Base-by-base conservation (phyloP, 2,329 filamentous ascomycete genomes). In the Teratosphaeria zuluensis region DNA sequence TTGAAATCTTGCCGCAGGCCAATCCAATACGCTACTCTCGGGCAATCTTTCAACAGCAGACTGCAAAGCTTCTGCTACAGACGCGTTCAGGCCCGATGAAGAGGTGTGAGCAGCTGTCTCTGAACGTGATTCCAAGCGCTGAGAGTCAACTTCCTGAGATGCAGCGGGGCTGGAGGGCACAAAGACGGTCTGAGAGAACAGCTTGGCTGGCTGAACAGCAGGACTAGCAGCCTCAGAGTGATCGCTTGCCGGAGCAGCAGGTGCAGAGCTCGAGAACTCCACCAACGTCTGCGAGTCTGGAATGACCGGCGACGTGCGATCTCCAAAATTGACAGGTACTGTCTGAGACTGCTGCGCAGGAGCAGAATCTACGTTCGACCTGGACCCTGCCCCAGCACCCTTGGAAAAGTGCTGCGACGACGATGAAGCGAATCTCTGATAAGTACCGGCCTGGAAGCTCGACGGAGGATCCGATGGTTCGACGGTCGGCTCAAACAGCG, bases 401-500 rank as follows among this genome's bases (percentile, higher is more conserved):
- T 24, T 31, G 35, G 12, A 42, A 2, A 6, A 12, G 12, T n/a
- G 14, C 12, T 51, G 51, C 42, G 57, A 59, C 9, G 61, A 60
- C 14, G 51, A 33, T 6, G 42, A 48, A 19, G 9, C 42, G 51
- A 65, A 58, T 46, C 51, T 60, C 57, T 68, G 58, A 54, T 69
- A 69, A 2, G 56, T 61, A 2, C 66, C 67, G 28, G 60, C 61
- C 3, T 52, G 52, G 55, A 62, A 70, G 59, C 69, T 70, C 3
- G 67, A 68, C 4, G 68, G 66, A 3, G 68, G 68, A 42, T 63
- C 59, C 4, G 64, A 62, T 8, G 59, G 38, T 30, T 65, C 62
- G 19, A 60, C 57, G 21, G 56, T 56, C 11, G 59, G 46, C 19
- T 46, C 55, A 38, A 24, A 14, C 2, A 55, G 35, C 7, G 42